Evolutionary conservation across 257 asterid genomes (phyloP).

Genomic region (Perilla frutescens): DNA sequence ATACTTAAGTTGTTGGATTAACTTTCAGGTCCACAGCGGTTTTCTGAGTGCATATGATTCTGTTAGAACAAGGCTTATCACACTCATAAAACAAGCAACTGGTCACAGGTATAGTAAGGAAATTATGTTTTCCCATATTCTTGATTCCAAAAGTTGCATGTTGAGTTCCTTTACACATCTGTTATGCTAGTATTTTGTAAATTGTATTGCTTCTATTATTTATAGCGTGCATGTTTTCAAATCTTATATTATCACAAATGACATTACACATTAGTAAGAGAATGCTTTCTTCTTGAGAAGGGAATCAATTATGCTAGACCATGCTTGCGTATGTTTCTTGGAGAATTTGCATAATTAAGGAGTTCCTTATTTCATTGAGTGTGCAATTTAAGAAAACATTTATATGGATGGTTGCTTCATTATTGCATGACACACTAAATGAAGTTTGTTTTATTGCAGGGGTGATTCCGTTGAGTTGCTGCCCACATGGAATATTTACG

Average conservation of each 20-base stretch:
- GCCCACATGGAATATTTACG: constrained; percentile 81
- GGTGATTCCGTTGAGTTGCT: constrained; percentile 56
- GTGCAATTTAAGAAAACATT: constrained; percentile 15
- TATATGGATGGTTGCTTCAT: not conserved
- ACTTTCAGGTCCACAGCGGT: constrained; percentile 89
- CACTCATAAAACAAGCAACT: constrained; percentile 79
- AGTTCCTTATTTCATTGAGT: constrained; percentile 8
- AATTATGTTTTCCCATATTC: not conserved
- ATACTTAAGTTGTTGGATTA: constrained; percentile 7
- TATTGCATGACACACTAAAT: constrained; percentile 9
- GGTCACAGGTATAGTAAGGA: constrained; percentile 56
- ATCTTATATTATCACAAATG: not conserved
- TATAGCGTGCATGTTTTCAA: not conserved
- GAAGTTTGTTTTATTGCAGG: constrained; percentile 46
- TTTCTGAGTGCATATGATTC: constrained; percentile 96
- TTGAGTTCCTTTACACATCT: constrained; percentile 1
- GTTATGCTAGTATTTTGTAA: not conserved
- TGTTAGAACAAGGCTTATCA: constrained; percentile 79
- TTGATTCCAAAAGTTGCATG: constrained; percentile 21
- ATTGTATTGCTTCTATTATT: not conserved
- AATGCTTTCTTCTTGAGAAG: not conserved
- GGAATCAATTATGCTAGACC: not conserved
- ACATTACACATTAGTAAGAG: constrained; percentile 16
- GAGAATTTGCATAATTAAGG: not conserved
- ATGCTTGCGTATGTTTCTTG: not conserved